A percentile compares a stretch with the other conserved stretches of the same genome.
Conservation (phyloP, 306 rosid species). For the Luffa aegyptiaca region DNA sequence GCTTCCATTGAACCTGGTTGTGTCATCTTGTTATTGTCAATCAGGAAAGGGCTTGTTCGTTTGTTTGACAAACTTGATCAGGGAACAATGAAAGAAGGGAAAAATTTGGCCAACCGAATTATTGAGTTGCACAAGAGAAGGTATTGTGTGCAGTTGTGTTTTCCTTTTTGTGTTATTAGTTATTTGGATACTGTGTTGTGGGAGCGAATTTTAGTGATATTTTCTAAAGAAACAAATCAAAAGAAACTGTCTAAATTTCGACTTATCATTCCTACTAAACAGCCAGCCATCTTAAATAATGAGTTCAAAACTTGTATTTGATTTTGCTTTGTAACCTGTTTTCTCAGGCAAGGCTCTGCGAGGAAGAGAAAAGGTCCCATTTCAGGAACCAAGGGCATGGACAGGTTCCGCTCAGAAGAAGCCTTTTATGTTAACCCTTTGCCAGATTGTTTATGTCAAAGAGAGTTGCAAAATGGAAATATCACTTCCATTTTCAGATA, state of each 20-base stretch:
- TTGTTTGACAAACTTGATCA: slow-evolving; percentile 60
- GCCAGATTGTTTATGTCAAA: slow-evolving; percentile 84
- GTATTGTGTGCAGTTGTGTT: slow-evolving; percentile 19
- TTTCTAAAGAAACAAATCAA: background rate
- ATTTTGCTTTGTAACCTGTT: background rate
- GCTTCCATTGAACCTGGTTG: slow-evolving; percentile 11
- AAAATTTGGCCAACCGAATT: slow-evolving; percentile 38
- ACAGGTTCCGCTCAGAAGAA: slow-evolving; percentile 96
- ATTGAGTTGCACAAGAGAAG: slow-evolving; percentile 61
- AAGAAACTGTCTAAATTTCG: background rate
- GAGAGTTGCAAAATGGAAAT: slow-evolving; percentile 25
- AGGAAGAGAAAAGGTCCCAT: slow-evolving; percentile 91
- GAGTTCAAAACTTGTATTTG: background rate
- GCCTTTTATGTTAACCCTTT: slow-evolving; percentile 81
- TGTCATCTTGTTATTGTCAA: slow-evolving; percentile 13
- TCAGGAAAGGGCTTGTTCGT: slow-evolving; percentile 83
- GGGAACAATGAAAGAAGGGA: slow-evolving; percentile 58
- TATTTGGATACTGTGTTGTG: background rate
- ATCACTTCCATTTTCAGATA: background rate
- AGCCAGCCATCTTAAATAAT: background rate
- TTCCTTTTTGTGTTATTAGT: background rate
- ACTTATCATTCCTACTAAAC: background rate
- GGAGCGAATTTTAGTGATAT: background rate
- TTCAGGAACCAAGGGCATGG: slow-evolving; percentile 81
- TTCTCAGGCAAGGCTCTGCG: slow-evolving; percentile 65